A percentile compares a stretch with the other conserved stretches of the same genome.
These are phyloP conservation scores for Xylaria sp. DNA, from an alignment of 495 filamentous ascomycete species.

Conservation along the genomic window DNA sequence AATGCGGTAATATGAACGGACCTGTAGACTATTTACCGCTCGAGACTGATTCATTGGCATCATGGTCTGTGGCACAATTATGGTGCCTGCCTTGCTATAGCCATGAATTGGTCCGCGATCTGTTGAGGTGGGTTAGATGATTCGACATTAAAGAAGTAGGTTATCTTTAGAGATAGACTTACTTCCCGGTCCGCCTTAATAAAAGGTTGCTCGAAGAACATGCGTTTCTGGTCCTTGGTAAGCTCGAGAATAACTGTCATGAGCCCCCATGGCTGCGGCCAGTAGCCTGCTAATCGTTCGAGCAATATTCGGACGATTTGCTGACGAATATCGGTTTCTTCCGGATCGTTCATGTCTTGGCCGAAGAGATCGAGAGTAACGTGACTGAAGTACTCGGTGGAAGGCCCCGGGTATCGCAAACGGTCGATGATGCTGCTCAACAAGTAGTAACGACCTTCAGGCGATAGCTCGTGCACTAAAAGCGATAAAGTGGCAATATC, in stretches of 20 bases:
- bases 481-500: constrained; percentile 77
- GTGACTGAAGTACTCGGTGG: constrained; percentile 93
- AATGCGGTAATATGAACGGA: constrained; percentile 2
- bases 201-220: constrained; percentile 91
- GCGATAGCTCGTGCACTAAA: constrained; percentile 72
- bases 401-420: constrained; percentile 85
- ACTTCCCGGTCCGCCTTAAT: constrained; percentile 90
- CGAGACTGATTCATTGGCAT: not conserved
- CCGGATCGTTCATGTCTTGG: constrained; percentile 74
- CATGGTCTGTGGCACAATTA: constrained; percentile 15
- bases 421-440: constrained; percentile 87
- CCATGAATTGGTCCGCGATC: constrained; percentile 52
- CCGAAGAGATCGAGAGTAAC: constrained; percentile 88
- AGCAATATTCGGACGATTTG: constrained; percentile 87
- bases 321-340: constrained; percentile 83
- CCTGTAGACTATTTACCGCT: not conserved
- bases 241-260: constrained; percentile 91
- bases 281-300: constrained; percentile 85
- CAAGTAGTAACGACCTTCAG: constrained; percentile 85
- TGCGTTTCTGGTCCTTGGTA: constrained; percentile 84
- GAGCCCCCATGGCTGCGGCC: constrained; percentile 95
- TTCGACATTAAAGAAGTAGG: constrained; percentile 12
- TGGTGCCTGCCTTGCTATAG: constrained; percentile 43
- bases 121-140: constrained; percentile 31
- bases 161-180: constrained; percentile 35